These are phyloP conservation scores for Brassica incana DNA, from an alignment of 345 rosid genomes.

Conservation along the genomic window DNA sequence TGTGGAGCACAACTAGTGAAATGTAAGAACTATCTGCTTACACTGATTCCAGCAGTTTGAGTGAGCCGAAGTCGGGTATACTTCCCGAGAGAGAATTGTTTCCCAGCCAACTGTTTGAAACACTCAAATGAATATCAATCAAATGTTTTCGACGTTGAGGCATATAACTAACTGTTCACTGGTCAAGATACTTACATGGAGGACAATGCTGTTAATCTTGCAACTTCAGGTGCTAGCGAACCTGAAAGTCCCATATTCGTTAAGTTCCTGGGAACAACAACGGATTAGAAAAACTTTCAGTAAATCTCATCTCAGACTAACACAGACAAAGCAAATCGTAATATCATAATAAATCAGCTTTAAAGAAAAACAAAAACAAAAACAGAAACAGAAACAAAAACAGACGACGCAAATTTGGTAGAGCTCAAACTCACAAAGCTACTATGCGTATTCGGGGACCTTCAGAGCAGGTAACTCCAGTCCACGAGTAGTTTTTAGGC, in stretches of 20 bases:
- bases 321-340: neutral
- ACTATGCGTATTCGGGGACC: conserved; percentile 68
- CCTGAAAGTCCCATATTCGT: conserved; percentile 75
- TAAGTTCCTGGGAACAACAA: conserved; percentile 58
- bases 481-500: conserved; percentile 70
- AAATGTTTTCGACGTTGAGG: neutral
- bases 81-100: conserved; percentile 66
- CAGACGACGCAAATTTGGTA: neutral
- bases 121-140: conserved; percentile 17
- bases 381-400: too few species aligned
- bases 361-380: too few species aligned
- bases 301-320: neutral
- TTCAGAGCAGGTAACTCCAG: conserved; percentile 70
- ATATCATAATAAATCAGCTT: too few species aligned
- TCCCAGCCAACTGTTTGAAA: conserved; percentile 67
- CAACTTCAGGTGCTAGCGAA: conserved; percentile 55
- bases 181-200: conserved; percentile 58
- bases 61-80: conserved; percentile 69
- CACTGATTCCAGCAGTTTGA: conserved; percentile 59
- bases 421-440: conserved; percentile 60
- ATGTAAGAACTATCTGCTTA: conserved; percentile 38
- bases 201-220: conserved; percentile 69
- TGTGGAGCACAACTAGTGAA: conserved; percentile 1
- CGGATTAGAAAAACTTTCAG: conserved; percentile 13
- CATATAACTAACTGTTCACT: neutral